Evolutionary conservation across 495 filamentous ascomycete genomes (phyloP).

Genomic region (Cryomyces antarcticus): DNA sequence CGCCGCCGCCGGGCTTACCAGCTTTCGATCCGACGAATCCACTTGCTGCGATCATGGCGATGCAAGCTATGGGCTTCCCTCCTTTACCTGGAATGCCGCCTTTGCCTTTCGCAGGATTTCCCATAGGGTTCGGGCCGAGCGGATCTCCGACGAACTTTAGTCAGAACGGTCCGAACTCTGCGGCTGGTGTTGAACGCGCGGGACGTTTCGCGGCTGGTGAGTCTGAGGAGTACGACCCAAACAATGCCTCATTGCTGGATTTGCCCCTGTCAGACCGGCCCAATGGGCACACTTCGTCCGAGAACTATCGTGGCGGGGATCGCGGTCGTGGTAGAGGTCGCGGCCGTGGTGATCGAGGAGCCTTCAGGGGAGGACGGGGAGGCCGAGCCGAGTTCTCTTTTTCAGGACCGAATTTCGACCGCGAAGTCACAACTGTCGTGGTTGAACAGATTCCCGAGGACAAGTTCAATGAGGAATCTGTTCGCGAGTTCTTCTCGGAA

Average conservation of each 20-base stretch:
- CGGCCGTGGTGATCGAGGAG: slow-evolving; percentile 24
- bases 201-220: background rate
- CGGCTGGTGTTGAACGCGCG: too few relatives aligned
- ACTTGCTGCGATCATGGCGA: slow-evolving; percentile 46
- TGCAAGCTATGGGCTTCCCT: slow-evolving; percentile 48
- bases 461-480: slow-evolving; percentile 49
- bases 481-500: slow-evolving; percentile 65
- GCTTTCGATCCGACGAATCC: slow-evolving; percentile 43
- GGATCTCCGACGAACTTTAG: slow-evolving; percentile 12
- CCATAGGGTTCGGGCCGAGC: slow-evolving; percentile 10
- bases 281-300: slow-evolving; percentile 5
- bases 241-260: slow-evolving; percentile 28
- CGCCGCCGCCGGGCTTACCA: slow-evolving; percentile 23
- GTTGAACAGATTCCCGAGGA: slow-evolving; percentile 87
- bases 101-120: slow-evolving; percentile 16
- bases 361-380: slow-evolving; percentile 21
- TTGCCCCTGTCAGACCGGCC: slow-evolving; percentile 10
- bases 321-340: slow-evolving; percentile 26
- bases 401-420: slow-evolving; percentile 54
- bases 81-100: slow-evolving; percentile 32
- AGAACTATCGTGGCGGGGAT: slow-evolving; percentile 16
- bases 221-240: slow-evolving; percentile 65
- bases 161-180: slow-evolving; percentile 30
- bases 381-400: slow-evolving; percentile 51
- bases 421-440: slow-evolving; percentile 59